Percentiles rank a stretch among this genome's conserved stretches.
Conservation (phyloP, 441 rosid genomes). For the Populus trichocarpa region DNA sequence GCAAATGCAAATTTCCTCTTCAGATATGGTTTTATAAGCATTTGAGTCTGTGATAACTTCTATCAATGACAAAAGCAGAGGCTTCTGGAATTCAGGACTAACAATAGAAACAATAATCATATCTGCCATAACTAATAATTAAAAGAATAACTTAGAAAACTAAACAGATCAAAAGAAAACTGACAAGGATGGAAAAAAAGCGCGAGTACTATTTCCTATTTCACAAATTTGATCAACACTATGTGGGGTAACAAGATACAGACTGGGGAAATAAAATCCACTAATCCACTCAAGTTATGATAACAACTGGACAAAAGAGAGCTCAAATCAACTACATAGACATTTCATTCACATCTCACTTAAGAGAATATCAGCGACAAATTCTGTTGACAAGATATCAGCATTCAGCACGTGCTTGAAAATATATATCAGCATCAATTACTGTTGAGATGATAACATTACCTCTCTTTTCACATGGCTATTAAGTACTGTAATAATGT, state of each 20-base stretch:
- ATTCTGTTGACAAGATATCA: background rate
- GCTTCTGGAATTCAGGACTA: background rate
- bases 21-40: background rate
- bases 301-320: background rate
- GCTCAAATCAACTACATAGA: background rate
- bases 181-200: background rate
- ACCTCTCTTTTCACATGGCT: background rate
- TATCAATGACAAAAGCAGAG: background rate
- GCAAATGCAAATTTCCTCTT: slow-evolving; percentile 1
- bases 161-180: background rate
- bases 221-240: background rate
- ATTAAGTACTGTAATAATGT: background rate
- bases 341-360: background rate
- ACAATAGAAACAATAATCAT: background rate
- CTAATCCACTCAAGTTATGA: background rate
- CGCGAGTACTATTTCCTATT: background rate
- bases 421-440: background rate
- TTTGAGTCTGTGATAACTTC: background rate
- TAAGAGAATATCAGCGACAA: background rate
- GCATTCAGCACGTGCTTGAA: background rate
- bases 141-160: background rate
- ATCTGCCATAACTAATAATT: background rate
- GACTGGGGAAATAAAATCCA: background rate
- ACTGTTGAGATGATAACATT: background rate
- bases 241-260: background rate